A percentile compares a stretch with the other conserved stretches of the same genome.
Evolutionary conservation across 306 rosid genomes (phyloP).

Genomic region (Amphicarpaea edgeworthii): DNA sequence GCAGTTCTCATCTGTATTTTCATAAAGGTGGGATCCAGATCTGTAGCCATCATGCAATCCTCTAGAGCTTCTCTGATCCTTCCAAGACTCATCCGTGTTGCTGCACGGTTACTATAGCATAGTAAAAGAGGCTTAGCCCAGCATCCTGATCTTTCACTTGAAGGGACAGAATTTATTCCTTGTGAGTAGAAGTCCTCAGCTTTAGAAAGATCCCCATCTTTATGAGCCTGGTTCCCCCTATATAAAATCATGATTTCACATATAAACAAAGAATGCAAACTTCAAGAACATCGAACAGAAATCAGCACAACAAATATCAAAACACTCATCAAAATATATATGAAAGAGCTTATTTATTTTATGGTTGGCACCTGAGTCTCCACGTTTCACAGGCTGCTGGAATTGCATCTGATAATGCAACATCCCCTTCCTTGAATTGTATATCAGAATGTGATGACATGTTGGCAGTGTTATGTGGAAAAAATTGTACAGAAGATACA

Average conservation of each 20-base stretch:
- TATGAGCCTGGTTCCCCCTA: conserved; percentile 89
- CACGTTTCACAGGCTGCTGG: conserved; percentile 77
- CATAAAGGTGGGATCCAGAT: conserved; percentile 76
- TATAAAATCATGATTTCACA: conserved; percentile 41
- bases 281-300: conserved; percentile 34
- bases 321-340: conserved; percentile 2
- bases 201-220: conserved; percentile 71
- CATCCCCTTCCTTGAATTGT: conserved; percentile 50
- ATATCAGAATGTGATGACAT: conserved; percentile 5
- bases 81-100: conserved; percentile 77
- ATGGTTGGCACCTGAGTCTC: conserved; percentile 75
- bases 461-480: conserved; percentile 47
- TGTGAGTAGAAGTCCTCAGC: conserved; percentile 87
- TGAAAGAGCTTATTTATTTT: conserved; percentile 11
- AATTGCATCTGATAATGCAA: conserved; percentile 48
- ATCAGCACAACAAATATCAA: conserved; percentile 39
- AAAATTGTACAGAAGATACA: conserved; percentile 58
- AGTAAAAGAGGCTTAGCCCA: conserved; percentile 71
- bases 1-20: conserved; percentile 86
- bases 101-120: conserved; percentile 93
- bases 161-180: conserved; percentile 78
- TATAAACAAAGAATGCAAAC: conserved; percentile 32
- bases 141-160: conserved; percentile 67
- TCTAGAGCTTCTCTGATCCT: conserved; percentile 84
- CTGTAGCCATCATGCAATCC: conserved; percentile 73